A percentile compares a stretch with the other conserved stretches of the same genome.
phyloP scores from a whole-genome alignment of 1,284 basidiomycete species.

The Apiotrichum gracile region DNA sequence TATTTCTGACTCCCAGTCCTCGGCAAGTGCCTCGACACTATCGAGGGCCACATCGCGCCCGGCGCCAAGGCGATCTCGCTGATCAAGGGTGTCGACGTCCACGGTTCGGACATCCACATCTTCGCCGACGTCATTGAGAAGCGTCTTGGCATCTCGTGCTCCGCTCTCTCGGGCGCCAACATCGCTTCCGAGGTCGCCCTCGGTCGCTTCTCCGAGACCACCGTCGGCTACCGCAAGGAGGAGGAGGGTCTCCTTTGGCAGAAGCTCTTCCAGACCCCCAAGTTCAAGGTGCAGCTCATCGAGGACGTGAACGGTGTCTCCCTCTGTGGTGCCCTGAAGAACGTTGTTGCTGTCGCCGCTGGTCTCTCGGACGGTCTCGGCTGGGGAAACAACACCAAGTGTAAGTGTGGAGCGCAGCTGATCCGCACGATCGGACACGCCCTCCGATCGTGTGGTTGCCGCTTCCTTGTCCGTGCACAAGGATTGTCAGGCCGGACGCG shows the following conservation, averaged over 20 bases:
- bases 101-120: slow-evolving; percentile 52
- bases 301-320: slow-evolving; percentile 54
- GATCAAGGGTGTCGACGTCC: slow-evolving; percentile 54
- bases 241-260: slow-evolving; percentile 50
- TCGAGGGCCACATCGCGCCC: slow-evolving; percentile 48
- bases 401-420: slow-evolving; percentile 24
- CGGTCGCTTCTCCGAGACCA: slow-evolving; percentile 54
- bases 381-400: slow-evolving; percentile 56
- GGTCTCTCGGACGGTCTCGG: slow-evolving; percentile 55
- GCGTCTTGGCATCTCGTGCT: slow-evolving; percentile 52
- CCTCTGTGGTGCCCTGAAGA: slow-evolving; percentile 57
- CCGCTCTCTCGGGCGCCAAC: slow-evolving; percentile 57
- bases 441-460: too few relatives aligned
- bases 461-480: background rate
- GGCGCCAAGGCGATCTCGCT: slow-evolving; percentile 50
- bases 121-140: slow-evolving; percentile 56
- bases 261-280: slow-evolving; percentile 50
- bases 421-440: background rate
- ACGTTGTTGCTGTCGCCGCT: slow-evolving; percentile 55
- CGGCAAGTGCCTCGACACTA: slow-evolving; percentile 40
- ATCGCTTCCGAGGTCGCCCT: slow-evolving; percentile 55
- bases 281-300: slow-evolving; percentile 54
- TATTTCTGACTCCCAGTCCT: slow-evolving; percentile 35
- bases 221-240: slow-evolving; percentile 52
- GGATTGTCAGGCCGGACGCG: background rate